Conservation (phyloP, 208 protist species). For the Leishmania guyanensis region DNA sequence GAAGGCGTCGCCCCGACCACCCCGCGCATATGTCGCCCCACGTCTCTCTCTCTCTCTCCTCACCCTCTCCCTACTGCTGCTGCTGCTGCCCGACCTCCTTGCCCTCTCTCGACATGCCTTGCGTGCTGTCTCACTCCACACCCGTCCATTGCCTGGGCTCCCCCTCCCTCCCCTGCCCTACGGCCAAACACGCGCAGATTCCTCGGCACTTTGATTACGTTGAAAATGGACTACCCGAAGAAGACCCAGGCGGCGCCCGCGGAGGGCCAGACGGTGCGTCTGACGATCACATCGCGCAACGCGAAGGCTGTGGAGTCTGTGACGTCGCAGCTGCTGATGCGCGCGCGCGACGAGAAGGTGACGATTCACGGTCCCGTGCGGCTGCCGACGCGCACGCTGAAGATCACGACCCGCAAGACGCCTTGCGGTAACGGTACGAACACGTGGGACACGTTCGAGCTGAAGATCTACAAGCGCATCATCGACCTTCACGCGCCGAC, state of each 20-base stretch:
- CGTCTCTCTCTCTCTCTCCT: background rate
- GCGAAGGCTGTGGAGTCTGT: conserved; percentile 98
- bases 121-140: background rate
- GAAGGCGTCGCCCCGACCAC: background rate
- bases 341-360: conserved; percentile 96
- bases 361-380: conserved; percentile 97
- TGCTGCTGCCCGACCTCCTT: background rate
- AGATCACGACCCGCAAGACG: conserved; percentile 98
- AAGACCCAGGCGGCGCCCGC: conserved; percentile 59
- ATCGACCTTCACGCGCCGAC: conserved; percentile 96
- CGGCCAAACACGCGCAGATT: conserved; percentile 10
- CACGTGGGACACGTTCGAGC: conserved; percentile 99
- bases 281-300: conserved; percentile 97
- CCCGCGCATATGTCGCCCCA: background rate
- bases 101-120: background rate
- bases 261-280: conserved; percentile 94
- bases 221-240: conserved; percentile 80
- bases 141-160: background rate
- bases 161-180: background rate
- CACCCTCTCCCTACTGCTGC: background rate
- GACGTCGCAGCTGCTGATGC: conserved; percentile 93
- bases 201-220: conserved; percentile 75
- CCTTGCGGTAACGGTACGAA: conserved; percentile 99
- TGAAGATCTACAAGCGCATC: conserved; percentile 99
- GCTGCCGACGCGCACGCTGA: conserved; percentile 98